phyloP scores from a whole-genome alignment of 2,329 filamentous ascomycete genomes.

The Thelonectria olida region DNA sequence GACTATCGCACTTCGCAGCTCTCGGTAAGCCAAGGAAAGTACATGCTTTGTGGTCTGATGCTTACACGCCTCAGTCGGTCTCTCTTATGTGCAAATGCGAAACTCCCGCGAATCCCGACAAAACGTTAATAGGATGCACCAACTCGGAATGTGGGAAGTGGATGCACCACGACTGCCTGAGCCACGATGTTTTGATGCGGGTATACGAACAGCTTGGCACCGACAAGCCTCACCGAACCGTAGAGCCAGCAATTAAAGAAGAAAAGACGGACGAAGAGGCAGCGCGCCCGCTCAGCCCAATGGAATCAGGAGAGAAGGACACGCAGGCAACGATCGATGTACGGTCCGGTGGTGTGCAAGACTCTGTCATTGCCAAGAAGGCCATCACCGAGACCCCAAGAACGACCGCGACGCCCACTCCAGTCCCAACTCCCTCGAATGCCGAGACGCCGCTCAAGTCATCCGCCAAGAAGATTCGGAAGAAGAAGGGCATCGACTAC shows the following conservation, averaged over 20 bases:
- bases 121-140: slow-evolving; percentile 66
- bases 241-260: slow-evolving; percentile 50
- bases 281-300: slow-evolving; percentile 59
- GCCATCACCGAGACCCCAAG: slow-evolving; percentile 41
- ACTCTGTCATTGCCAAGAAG: slow-evolving; percentile 51
- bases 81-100: slow-evolving; percentile 67
- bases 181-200: slow-evolving; percentile 61
- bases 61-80: slow-evolving; percentile 55
- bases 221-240: slow-evolving; percentile 58
- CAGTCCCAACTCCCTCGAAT: slow-evolving; percentile 40
- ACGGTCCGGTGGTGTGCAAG: slow-evolving; percentile 55
- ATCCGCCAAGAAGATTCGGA: slow-evolving; percentile 48
- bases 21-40: slow-evolving; percentile 57
- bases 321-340: slow-evolving; percentile 63
- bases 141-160: slow-evolving; percentile 64
- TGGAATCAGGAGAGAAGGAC: slow-evolving; percentile 59
- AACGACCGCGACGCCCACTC: slow-evolving; percentile 44
- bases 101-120: slow-evolving; percentile 70
- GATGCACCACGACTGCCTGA: slow-evolving; percentile 72
- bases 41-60: neutral
- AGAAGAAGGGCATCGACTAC: slow-evolving; percentile 48
- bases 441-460: slow-evolving; percentile 38
- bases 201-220: slow-evolving; percentile 61
- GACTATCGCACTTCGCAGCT: slow-evolving; percentile 66
- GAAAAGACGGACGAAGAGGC: slow-evolving; percentile 46